Conservation (phyloP, 73 alveolate species). For the Blepharisma japonicum region DNA sequence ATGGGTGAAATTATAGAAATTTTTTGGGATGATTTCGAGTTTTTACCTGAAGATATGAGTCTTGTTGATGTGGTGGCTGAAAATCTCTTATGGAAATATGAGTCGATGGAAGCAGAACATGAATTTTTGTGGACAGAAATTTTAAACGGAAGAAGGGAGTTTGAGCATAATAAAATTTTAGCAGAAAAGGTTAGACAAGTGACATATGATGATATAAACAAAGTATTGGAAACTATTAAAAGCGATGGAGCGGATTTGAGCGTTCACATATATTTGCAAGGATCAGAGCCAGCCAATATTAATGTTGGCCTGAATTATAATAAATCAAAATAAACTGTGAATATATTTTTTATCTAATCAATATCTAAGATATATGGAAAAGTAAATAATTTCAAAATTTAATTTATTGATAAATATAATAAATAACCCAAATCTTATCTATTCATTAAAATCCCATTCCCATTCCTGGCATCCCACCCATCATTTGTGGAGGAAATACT, state of each 20-base stretch:
- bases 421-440: too few species aligned
- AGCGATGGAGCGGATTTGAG: background rate
- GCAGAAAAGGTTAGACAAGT: background rate
- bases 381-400: too few species aligned
- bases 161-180: background rate
- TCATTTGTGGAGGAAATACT: conserved; percentile 6
- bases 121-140: conserved; percentile 9
- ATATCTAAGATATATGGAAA: too few species aligned
- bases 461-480: background rate
- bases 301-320: too few species aligned
- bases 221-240: background rate
- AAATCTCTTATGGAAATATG: background rate
- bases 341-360: too few species aligned
- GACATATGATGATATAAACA: background rate
- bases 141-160: background rate
- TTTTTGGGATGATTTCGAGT: background rate
- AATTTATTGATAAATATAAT: too few species aligned
- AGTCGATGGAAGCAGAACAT: background rate
- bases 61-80: background rate
- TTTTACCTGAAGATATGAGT: background rate
- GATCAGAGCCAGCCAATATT: background rate
- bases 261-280: background rate
- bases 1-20: background rate
- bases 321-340: too few species aligned
- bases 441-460: too few species aligned